Percentiles rank a stretch among this genome's conserved stretches.
Conservation (phyloP, 2,329 filamentous ascomycete species). For the Pseudogymnoascus sp. region DNA sequence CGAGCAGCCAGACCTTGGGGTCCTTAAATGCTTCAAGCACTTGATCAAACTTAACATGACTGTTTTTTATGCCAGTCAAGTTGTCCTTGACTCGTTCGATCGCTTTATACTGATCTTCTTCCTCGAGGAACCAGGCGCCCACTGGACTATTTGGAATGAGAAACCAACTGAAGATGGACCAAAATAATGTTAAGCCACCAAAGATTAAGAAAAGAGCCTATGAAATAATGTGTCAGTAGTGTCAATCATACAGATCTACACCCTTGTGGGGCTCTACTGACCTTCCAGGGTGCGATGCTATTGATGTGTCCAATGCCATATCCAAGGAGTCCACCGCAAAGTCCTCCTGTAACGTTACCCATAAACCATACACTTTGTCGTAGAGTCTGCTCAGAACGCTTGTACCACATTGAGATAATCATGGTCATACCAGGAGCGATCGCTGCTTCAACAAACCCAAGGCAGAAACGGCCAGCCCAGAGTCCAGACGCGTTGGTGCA, state of each 20-base stretch:
- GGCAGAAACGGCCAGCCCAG: slow-evolving; percentile 20
- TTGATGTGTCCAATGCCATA: slow-evolving; percentile 32
- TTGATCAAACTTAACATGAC: slow-evolving; percentile 19
- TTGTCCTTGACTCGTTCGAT: slow-evolving; percentile 17
- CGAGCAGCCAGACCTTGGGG: slow-evolving; percentile 20
- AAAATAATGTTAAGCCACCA: slow-evolving; percentile 33
- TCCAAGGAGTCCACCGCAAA: slow-evolving; percentile 27
- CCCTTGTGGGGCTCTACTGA: neutral
- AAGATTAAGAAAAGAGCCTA: slow-evolving; percentile 36
- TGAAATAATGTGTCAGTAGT: neutral
- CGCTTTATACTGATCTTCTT: slow-evolving; percentile 10
- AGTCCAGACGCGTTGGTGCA: slow-evolving; percentile 16
- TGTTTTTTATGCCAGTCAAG: slow-evolving; percentile 18
- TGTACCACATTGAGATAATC: slow-evolving; percentile 29
- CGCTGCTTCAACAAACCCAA: slow-evolving; percentile 19
- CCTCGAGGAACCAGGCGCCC: slow-evolving; percentile 1
- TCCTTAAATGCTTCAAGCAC: slow-evolving; percentile 20
- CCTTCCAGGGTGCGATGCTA: slow-evolving; percentile 18
- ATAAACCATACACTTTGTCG: slow-evolving; percentile 23
- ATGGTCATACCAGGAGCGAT: slow-evolving; percentile 27
- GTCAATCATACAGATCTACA: neutral
- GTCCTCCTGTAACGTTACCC: slow-evolving; percentile 13
- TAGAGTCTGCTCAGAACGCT: slow-evolving; percentile 27
- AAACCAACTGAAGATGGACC: slow-evolving; percentile 32
- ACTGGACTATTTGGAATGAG: slow-evolving; percentile 29